Base-by-base conservation (phyloP, 179 eudicot species). In the Heliamphora ciliata region DNA sequence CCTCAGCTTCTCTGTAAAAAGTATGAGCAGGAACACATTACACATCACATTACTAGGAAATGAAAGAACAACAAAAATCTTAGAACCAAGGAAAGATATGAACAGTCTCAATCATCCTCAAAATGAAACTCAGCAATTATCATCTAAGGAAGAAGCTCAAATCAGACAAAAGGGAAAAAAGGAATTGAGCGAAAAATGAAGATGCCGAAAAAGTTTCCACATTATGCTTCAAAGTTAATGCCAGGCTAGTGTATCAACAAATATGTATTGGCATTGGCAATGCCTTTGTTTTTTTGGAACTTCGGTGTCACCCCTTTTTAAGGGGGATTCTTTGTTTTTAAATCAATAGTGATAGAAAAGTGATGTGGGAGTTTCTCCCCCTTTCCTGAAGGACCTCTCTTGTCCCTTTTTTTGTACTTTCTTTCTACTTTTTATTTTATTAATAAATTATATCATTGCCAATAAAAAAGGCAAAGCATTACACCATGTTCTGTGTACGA, bases 1-100 rank as follows among this genome's bases (percentile, higher is more conserved):
- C 82, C 82, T 86, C 51, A 80, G 80, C 76, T 92, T 92, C 82
- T 92, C 99, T 94, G 93, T 68, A 64, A 79, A 81, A 55, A 82
- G 48, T 44, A 83, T 5, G 74, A 44, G 66, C 14, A 58, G 15
- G 59, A 51, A 47, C 21, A 1, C 67, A 82, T 59, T 64, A 56
- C 72, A 67, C 48, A 73, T 77, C 6, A 63, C 76, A 81, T 56
- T 79, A 82, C 11, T 64, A 70, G 1, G 81, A 60, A 77, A 63
- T 31, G 64, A 64, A 21, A 60, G 58, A 18, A 80, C 52, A 82
- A 44, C 59, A 52, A 40, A 52, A 60, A 73, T 48, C 73, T n/a
- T n/a, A 55, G 52, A 78, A 47, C 44, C 4, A 56, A 58, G 2
- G 1, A 58, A 78, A 31, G 40, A 2, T 63, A 46, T 21, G 51